Base-by-base conservation (phyloP, 2,329 filamentous ascomycete genomes). In the Colletotrichum tamarilloi region DNA sequence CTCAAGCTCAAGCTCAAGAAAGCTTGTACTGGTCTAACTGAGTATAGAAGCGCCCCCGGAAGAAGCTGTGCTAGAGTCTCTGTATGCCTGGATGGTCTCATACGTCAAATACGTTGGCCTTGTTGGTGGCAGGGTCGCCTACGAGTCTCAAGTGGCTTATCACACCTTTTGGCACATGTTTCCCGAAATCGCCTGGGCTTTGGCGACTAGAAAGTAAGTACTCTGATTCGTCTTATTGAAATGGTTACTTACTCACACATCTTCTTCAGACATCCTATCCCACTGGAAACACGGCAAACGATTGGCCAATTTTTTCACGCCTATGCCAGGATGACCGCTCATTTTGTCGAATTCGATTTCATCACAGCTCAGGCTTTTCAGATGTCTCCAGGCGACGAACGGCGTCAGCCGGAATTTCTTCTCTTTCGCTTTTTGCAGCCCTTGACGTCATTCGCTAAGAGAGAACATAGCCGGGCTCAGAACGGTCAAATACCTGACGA, bases 151-250 rank as follows among this genome's bases (percentile, higher is more conserved):
- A 68, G 80, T 79, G 19, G 81, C 82, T 38, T 81, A 90, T 70
- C 82, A 78, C 42, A 77, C 81, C 4, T 87, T 92, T 75, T 92
- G 90, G 90, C 75, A 79, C 38, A 74, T 79, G 3, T 82, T 92
- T 30, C 88, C 90, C 0, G 85, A 87, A 0, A 76, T 91, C 11
- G 81, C 90, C 22, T 84, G 80, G 78, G 78, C 78, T 9, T 77
- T 86, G 26, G 80, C 77, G 59, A 78, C 76, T 16, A 73, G 71
- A 59, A 74, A 71, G 74, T 74, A 3, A 55, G 74, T 66, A 19
- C 19, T 55, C 4, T 11, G 26, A 22, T 38, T 8, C 8, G 7
- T 22, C 28, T n/a, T 19, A 12, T 5, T 24, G 1, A 28, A 14
- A 32, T 30, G 11, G 2, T 5, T 14, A 35, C 7, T n/a, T 19